A percentile compares a stretch with the other conserved stretches of the same genome.
Evolutionary conservation across 805 yeast genomes (phyloP).

Genomic region (Lipomyces starkeyi): DNA sequence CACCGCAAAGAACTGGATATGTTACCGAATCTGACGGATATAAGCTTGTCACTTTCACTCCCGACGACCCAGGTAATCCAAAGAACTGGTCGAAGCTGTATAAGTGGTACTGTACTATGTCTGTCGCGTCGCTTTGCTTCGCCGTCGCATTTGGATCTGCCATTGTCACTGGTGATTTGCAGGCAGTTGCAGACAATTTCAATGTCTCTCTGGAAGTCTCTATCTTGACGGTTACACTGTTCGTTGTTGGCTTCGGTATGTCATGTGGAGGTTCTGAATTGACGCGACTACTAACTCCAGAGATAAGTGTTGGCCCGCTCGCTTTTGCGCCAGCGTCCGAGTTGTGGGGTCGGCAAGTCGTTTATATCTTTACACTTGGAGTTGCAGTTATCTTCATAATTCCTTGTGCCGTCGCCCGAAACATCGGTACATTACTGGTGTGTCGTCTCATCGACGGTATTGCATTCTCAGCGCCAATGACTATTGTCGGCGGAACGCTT

Average conservation of each 20-base stretch:
- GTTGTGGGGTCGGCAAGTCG: constrained; percentile 52
- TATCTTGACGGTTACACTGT: constrained; percentile 62
- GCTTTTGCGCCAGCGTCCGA: constrained; percentile 62
- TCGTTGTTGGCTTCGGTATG: constrained; percentile 64
- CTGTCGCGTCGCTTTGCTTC: constrained; percentile 62
- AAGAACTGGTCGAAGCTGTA: constrained; percentile 50
- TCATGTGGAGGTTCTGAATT: too few species aligned
- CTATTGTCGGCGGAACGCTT: constrained; percentile 61
- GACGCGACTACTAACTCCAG: too few species aligned
- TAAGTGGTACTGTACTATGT: constrained; percentile 63
- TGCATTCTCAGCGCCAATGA: constrained; percentile 64
- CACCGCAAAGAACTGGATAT: constrained; percentile 33
- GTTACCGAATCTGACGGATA: constrained; percentile 26
- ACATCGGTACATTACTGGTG: constrained; percentile 56
- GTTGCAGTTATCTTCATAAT: constrained; percentile 56
- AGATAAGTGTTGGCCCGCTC: constrained; percentile 52
- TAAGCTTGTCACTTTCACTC: constrained; percentile 38
- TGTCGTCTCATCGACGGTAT: constrained; percentile 64
- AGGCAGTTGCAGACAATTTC: constrained; percentile 55
- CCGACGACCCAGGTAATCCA: constrained; percentile 45
- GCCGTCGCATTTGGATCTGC: constrained; percentile 74
- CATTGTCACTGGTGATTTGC: constrained; percentile 66
- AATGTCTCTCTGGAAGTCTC: constrained; percentile 62
- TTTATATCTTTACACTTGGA: constrained; percentile 55
- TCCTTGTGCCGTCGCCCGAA: constrained; percentile 57